Evolutionary conservation across 805 yeast genomes (phyloP).

Genomic region (Myxozyma mucilagina): DNA sequence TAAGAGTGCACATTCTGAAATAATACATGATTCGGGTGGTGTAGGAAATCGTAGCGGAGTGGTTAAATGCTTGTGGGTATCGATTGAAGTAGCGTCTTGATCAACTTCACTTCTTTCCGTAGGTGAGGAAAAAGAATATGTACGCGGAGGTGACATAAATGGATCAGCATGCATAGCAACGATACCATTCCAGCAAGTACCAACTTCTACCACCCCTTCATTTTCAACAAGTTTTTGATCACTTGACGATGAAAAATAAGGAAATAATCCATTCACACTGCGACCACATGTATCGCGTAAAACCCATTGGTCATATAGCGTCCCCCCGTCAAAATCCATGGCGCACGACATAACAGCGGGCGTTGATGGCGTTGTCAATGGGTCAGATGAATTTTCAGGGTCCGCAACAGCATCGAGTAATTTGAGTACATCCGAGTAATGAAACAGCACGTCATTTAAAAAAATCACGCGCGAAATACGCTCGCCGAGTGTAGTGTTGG

Average conservation of each 20-base stretch:
- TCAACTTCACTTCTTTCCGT: background rate
- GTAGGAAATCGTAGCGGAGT: slow-evolving; percentile 20
- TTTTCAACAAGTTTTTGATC: slow-evolving; percentile 5
- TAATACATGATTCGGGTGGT: slow-evolving; percentile 18
- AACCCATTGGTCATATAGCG: slow-evolving; percentile 28
- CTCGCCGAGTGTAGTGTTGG: slow-evolving; percentile 7
- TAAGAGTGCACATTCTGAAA: slow-evolving; percentile 22
- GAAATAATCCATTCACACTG: slow-evolving; percentile 19
- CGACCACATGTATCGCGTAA: slow-evolving; percentile 20
- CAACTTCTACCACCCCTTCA: slow-evolving; percentile 20
- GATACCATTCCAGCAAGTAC: slow-evolving; percentile 28
- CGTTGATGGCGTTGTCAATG: background rate
- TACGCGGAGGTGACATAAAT: slow-evolving; percentile 20
- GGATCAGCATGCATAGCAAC: slow-evolving; percentile 25
- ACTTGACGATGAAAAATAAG: slow-evolving; percentile 3
- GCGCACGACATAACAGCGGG: slow-evolving; percentile 26
- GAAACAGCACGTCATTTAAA: slow-evolving; percentile 23
- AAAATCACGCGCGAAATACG: slow-evolving; percentile 15
- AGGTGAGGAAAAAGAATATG: background rate
- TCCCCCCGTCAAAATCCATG: slow-evolving; percentile 22
- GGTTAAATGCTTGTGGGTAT: background rate
- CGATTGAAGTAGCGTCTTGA: background rate
- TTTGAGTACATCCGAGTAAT: slow-evolving; percentile 20
- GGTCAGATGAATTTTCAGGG: background rate
- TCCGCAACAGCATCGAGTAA: slow-evolving; percentile 8